Conservation (phyloP, 805 yeast genomes). For the Peterozyma xylosa region DNA sequence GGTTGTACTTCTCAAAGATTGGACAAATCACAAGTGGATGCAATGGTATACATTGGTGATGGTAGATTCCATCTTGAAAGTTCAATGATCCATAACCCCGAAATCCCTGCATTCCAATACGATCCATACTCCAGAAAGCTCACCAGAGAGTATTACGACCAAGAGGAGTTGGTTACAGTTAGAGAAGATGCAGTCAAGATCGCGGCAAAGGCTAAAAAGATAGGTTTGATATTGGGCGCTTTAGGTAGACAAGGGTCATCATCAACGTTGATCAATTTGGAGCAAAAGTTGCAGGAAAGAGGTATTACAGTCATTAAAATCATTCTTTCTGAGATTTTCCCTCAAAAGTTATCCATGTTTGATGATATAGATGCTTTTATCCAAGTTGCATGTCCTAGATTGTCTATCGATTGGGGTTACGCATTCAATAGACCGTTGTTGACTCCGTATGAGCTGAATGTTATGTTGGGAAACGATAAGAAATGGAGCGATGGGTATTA, state of each 20-base stretch:
- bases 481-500: constrained; percentile 60
- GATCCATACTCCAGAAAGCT: constrained; percentile 93
- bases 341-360: constrained; percentile 85
- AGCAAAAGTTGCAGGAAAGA: constrained; percentile 37
- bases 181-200: constrained; percentile 65
- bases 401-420: constrained; percentile 98
- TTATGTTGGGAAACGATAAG: constrained; percentile 66
- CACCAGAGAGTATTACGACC: constrained; percentile 84
- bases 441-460: constrained; percentile 96
- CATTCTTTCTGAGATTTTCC: constrained; percentile 87
- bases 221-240: constrained; percentile 88
- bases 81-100: constrained; percentile 96
- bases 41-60: constrained; percentile 90
- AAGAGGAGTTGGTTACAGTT: constrained; percentile 67
- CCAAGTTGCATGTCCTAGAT: constrained; percentile 95
- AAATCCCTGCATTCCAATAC: constrained; percentile 84
- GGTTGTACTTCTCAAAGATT: constrained; percentile 93
- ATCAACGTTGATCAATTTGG: constrained; percentile 62
- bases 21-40: constrained; percentile 55
- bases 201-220: constrained; percentile 53
- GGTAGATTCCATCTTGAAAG: constrained; percentile 94
- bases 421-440: constrained; percentile 88
- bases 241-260: constrained; percentile 94
- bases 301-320: constrained; percentile 75
- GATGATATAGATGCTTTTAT: constrained; percentile 92